phyloP scores from a whole-genome alignment of 805 yeast genomes.

The Ogataea nonfermentans region DNA sequence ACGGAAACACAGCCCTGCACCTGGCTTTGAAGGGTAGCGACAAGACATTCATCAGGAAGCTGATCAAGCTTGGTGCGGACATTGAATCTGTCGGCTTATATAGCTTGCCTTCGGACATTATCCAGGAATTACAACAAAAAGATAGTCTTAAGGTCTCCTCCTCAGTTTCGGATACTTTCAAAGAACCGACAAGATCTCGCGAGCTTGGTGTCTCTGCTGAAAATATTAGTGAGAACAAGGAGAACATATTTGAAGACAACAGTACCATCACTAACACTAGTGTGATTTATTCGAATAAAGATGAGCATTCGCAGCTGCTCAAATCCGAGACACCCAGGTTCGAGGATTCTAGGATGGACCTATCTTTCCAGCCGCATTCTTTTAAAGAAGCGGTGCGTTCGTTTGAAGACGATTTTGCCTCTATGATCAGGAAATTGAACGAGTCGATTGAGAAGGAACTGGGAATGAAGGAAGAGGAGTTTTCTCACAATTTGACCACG shows the following conservation, averaged over 20 bases:
- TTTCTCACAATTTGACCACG: slow-evolving; percentile 45
- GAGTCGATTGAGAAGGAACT: slow-evolving; percentile 28
- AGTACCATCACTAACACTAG: slow-evolving; percentile 10
- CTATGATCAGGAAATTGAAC: slow-evolving; percentile 21
- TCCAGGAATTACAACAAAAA: slow-evolving; percentile 17
- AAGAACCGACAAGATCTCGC: slow-evolving; percentile 1
- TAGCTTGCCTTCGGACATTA: slow-evolving; percentile 22
- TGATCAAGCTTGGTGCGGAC: slow-evolving; percentile 49
- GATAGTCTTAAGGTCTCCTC: not conserved
- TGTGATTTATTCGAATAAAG: slow-evolving; percentile 2
- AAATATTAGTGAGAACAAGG: slow-evolving; percentile 49
- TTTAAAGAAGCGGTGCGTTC: slow-evolving; percentile 17
- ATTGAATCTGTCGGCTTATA: slow-evolving; percentile 23
- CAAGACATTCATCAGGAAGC: slow-evolving; percentile 39
- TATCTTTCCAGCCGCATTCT: not conserved
- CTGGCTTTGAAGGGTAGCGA: slow-evolving; percentile 63
- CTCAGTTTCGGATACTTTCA: not conserved
- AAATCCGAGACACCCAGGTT: slow-evolving; percentile 4
- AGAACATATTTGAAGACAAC: slow-evolving; percentile 41
- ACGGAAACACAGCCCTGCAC: slow-evolving; percentile 86
- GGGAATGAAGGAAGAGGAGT: slow-evolving; percentile 49
- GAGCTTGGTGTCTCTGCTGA: slow-evolving; percentile 1
- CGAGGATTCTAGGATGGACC: not conserved
- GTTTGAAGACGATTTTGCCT: slow-evolving; percentile 24
- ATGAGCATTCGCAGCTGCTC: slow-evolving; percentile 7